Evolutionary conservation across 495 filamentous ascomycete species (phyloP).

Genomic region (Lasiosphaeria hispida): DNA sequence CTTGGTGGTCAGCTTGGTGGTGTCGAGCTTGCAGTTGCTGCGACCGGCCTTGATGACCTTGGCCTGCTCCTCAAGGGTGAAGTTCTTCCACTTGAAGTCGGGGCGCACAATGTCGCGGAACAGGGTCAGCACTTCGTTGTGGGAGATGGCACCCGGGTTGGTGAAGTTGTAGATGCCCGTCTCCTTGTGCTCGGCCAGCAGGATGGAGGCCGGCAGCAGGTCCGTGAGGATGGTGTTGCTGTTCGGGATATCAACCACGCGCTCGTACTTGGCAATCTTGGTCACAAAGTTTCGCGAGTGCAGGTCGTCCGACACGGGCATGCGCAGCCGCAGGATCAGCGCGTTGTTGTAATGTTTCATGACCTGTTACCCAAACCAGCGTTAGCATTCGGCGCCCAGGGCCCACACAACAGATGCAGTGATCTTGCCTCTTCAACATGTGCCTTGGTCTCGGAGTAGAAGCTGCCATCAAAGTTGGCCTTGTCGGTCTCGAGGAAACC

Average conservation of each 20-base stretch:
- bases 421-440: conserved; percentile 59
- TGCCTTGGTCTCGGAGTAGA: conserved; percentile 65
- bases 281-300: conserved; percentile 66
- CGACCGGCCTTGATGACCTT: conserved; percentile 65
- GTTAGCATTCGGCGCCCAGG: not conserved
- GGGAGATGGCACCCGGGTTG: conserved; percentile 64
- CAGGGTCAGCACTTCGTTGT: conserved; percentile 62
- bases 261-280: conserved; percentile 63
- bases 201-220: conserved; percentile 58
- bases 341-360: conserved; percentile 59
- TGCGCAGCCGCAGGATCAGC: conserved; percentile 61
- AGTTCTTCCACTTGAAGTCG: conserved; percentile 63
- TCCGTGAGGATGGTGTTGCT: conserved; percentile 65
- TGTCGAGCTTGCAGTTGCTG: conserved; percentile 63
- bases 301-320: conserved; percentile 67
- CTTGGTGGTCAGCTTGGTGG: conserved; percentile 58
- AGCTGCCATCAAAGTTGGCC: conserved; percentile 63
- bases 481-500: conserved; percentile 61
- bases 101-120: conserved; percentile 63
- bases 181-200: conserved; percentile 59
- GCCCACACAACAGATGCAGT: not conserved
- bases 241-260: conserved; percentile 64
- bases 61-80: conserved; percentile 61
- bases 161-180: conserved; percentile 67
- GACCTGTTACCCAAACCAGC: conserved; percentile 36